Evolutionary conservation across 208 protist genomes (phyloP), one percentile per base, ranked within the genome.

Genomic region (Tritrichomonas foetus): DNA sequence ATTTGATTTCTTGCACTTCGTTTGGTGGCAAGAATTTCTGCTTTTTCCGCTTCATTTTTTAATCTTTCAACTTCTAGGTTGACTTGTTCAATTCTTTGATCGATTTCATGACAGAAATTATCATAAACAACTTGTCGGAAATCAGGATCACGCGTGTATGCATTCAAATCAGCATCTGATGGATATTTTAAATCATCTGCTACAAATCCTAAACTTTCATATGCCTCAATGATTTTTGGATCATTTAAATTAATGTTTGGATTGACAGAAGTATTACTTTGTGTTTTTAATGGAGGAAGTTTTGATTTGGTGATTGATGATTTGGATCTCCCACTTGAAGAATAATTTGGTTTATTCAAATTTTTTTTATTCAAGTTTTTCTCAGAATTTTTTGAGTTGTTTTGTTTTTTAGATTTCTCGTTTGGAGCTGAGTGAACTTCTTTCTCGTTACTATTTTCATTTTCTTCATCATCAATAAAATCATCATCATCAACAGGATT

Each of bases 151-250:
- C 78, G 44, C 39, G 78, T 89, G 57, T 89, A 89, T 27, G 47
- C 47, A 49, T 89, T 89, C 14, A 89, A 39, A 55, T 89, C 41
- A 22, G 20, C 25, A 57, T 55, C 22, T 27, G 47, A 57, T 50
- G 78, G 78, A 89, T 89, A 89, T 89, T 89, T 25, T 57, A 89
- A 27, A 57, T 89, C 78, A 33, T 25, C 0, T 89, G 44, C 27
- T 53, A 89, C 20, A 57, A 53, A 57, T 39, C 78, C 78, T 44
- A 89, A 36, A 89, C 57, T 89, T 61, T 89, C 47, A 16, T n/a
- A n/a, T 22, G 78, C 78, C 57, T 89, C 78, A 39, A 44, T 53
- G 22, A 36, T 89, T 89, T 61, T 53, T 39, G 78, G 78, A 89
- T 89, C 78, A 39, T 50, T 89, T 20, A 89, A 89, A 50, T 89